Base-by-base conservation (phyloP, 306 rosid genomes). In the Hippophae gyantsensis region DNA sequence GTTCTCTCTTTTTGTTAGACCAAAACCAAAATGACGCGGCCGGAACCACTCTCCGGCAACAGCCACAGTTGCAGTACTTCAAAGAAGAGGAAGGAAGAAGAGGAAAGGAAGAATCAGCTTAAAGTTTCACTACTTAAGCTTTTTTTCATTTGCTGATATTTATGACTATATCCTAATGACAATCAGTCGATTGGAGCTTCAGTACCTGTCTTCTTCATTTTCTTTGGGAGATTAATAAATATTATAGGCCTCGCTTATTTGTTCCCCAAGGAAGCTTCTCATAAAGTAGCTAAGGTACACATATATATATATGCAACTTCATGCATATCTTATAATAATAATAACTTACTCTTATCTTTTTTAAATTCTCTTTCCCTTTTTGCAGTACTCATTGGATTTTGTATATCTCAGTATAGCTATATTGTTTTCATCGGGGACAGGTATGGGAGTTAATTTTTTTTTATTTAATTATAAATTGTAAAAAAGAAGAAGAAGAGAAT, bases 321-420 rank as follows among this genome's bases (percentile, higher is more conserved):
- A 7, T 46, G 14, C 38, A 8, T 13, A 40, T n/a, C 18, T 8
- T 50, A 42, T 10, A 5, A 49, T 25, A 18, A 6, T 18, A 3
- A 2, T 9, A 9, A 9, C 14, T 48, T 8, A 13, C 6, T 0
- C 18, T 68, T 43, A 5, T 2, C 25, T 61, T 47, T 61, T n/a
- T 52, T 10, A 45, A 23, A 1, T 64, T 52, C 18, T 57, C 7
- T 50, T 54, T 9, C n/a, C 42, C 6, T 64, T 62, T 56, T 54
- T 75, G 89, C 95, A 92, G 98, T 92, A 92, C 65, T 85, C 96
- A 8, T 3, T 87, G 87, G 98, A 92, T 78, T 87, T 87, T 78
- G 81, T 92, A 53, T 92, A 92, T 69, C 86, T 92, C 56, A 87
- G 96, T 62, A 42, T 87, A 73, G 95, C 72, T 32, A 85, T 92